phyloP scores from a whole-genome alignment of 441 rosid genomes.

The Erodium moschatum region DNA sequence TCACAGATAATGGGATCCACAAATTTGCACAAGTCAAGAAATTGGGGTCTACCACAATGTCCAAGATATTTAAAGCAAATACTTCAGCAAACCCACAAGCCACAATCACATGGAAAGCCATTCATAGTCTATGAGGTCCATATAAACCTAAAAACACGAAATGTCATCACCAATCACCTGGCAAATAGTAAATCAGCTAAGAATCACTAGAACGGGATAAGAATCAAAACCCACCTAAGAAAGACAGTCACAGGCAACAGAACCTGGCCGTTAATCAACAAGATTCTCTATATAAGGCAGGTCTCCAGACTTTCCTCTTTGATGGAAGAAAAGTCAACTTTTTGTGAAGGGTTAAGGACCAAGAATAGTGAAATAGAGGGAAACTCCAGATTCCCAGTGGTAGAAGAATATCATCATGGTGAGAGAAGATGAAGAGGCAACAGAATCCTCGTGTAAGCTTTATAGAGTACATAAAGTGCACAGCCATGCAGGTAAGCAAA shows the following conservation, averaged over 20 bases:
- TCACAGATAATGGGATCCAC: constrained; percentile 47
- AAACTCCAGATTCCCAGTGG: constrained; percentile 21
- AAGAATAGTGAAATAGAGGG: constrained; percentile 16
- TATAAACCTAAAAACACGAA: neutral
- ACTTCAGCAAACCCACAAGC: constrained; percentile 12
- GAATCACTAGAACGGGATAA: constrained; percentile 12
- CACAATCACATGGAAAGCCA: constrained; percentile 20
- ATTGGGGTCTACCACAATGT: constrained; percentile 27
- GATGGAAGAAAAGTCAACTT: constrained; percentile 4
- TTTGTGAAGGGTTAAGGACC: constrained; percentile 21
- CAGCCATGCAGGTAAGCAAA: constrained; percentile 58
- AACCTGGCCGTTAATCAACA: constrained; percentile 15
- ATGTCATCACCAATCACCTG: neutral
- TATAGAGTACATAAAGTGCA: constrained; percentile 38
- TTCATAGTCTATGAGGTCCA: neutral
- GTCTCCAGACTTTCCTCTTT: constrained; percentile 5
- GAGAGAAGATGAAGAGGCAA: constrained; percentile 35
- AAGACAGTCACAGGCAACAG: constrained; percentile 17
- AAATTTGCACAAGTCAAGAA: constrained; percentile 29
- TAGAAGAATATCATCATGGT: constrained; percentile 26
- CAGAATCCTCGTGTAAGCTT: constrained; percentile 58
- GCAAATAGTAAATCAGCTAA: neutral
- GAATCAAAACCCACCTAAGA: constrained; percentile 31
- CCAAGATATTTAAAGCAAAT: constrained; percentile 22
- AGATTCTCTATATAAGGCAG: neutral